A percentile compares a stretch with the other conserved stretches of the same genome.
Evolutionary conservation across 1,139 yeast species (phyloP).

Genomic region (Debaryomyces subglobosus): DNA sequence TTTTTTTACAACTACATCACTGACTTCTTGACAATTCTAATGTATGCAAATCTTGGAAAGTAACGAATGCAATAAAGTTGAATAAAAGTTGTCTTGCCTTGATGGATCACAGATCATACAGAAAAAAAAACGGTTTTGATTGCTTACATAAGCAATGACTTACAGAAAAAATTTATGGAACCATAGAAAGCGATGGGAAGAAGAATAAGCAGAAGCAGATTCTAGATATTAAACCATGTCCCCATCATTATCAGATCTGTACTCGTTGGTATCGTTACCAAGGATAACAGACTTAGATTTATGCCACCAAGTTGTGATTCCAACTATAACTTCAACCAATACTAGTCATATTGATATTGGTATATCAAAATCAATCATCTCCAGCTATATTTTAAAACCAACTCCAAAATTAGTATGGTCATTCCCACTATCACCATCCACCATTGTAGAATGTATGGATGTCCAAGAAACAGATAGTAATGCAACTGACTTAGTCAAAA

Average conservation of each 20-base stretch:
- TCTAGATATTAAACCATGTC: conserved; percentile 1
- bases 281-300: conserved; percentile 41
- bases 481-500: conserved; percentile 15
- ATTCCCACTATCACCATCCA: conserved; percentile 66
- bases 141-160: conserved; percentile 7
- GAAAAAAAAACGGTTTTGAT: neutral
- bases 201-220: neutral
- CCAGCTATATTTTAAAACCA: conserved; percentile 73
- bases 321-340: conserved; percentile 27
- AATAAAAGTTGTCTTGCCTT: too few relatives aligned
- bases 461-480: conserved; percentile 27
- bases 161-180: conserved; percentile 9
- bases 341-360: conserved; percentile 56
- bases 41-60: too few relatives aligned
- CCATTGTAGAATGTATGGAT: conserved; percentile 49
- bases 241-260: conserved; percentile 37
- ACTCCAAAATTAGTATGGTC: conserved; percentile 81
- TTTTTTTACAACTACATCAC: too few relatives aligned
- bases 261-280: conserved; percentile 44
- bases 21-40: too few relatives aligned
- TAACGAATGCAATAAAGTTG: too few relatives aligned
- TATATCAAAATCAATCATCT: conserved; percentile 74
- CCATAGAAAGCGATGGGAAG: conserved; percentile 11
- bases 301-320: conserved; percentile 34
- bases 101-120: neutral